Evolutionary conservation across 345 rosid species (phyloP).

Genomic region (Durio zibethinus): DNA sequence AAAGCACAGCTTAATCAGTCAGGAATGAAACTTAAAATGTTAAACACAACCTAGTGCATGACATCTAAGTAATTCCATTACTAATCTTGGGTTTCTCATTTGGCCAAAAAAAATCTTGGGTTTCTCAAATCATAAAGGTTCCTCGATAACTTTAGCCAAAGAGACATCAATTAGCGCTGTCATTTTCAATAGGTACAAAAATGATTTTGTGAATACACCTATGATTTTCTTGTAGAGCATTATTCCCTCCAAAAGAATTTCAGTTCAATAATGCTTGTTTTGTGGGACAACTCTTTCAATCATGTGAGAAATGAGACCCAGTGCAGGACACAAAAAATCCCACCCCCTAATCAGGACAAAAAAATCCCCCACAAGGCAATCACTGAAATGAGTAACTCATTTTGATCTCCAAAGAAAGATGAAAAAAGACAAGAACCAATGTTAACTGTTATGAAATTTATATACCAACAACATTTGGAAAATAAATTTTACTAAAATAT

Average conservation of each 20-base stretch:
- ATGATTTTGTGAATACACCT: constrained; percentile 16
- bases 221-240: constrained; percentile 15
- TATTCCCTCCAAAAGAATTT: constrained; percentile 7
- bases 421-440: background rate
- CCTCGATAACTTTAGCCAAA: constrained; percentile 16
- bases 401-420: background rate
- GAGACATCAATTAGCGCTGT: constrained; percentile 17
- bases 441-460: background rate
- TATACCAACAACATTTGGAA: background rate
- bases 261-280: constrained; percentile 13
- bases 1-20: background rate
- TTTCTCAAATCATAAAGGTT: constrained; percentile 14
- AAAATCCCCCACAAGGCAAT: no score
- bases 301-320: constrained; percentile 26
- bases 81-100: constrained; percentile 10
- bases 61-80: constrained; percentile 16
- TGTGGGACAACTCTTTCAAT: constrained; percentile 30
- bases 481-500: background rate
- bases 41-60: background rate
- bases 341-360: background rate
- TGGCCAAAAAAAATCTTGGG: no score
- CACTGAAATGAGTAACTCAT: background rate
- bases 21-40: background rate
- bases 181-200: constrained; percentile 16
- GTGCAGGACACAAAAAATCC: background rate